phyloP scores from a whole-genome alignment of 495 filamentous ascomycete species.

The Xylaria scruposa region DNA sequence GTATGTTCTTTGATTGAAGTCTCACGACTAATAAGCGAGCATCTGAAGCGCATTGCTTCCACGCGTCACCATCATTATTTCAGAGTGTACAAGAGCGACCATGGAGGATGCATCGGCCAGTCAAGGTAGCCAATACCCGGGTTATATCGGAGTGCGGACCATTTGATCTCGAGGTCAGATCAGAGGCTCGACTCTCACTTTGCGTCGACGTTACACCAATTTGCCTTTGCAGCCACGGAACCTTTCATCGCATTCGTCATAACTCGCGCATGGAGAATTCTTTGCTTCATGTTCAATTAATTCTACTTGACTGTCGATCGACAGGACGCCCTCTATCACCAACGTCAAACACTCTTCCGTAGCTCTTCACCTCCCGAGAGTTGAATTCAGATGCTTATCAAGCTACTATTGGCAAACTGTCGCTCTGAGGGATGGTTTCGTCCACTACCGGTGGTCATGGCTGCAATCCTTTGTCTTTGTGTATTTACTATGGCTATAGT shows the following conservation, averaged over 20 bases:
- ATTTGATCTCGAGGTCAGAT: not conserved
- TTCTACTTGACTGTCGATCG: not conserved
- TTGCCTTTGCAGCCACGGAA: constrained; percentile 4
- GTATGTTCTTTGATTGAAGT: no score
- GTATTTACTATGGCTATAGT: constrained; percentile 8
- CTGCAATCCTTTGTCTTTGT: not conserved
- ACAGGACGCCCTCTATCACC: constrained; percentile 25
- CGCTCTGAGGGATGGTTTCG: constrained; percentile 4
- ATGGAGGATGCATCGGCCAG: no score
- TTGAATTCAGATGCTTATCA: constrained; percentile 1
- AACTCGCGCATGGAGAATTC: constrained; percentile 24
- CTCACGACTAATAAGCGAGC: no score
- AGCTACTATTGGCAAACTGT: not conserved
- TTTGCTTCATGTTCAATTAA: constrained; percentile 23
- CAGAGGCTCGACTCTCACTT: not conserved
- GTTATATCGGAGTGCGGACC: not conserved
- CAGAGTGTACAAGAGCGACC: no score
- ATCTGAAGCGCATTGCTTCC: no score
- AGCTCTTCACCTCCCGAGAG: constrained; percentile 4
- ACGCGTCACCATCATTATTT: no score
- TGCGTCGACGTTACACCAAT: not conserved
- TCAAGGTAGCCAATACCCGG: not conserved
- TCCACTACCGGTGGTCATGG: not conserved
- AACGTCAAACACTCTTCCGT: constrained; percentile 11
- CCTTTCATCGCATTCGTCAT: constrained; percentile 20